Evolutionary conservation across 1,139 yeast genomes (phyloP).

Genomic region (Kurtzmaniella quercitrusa): DNA sequence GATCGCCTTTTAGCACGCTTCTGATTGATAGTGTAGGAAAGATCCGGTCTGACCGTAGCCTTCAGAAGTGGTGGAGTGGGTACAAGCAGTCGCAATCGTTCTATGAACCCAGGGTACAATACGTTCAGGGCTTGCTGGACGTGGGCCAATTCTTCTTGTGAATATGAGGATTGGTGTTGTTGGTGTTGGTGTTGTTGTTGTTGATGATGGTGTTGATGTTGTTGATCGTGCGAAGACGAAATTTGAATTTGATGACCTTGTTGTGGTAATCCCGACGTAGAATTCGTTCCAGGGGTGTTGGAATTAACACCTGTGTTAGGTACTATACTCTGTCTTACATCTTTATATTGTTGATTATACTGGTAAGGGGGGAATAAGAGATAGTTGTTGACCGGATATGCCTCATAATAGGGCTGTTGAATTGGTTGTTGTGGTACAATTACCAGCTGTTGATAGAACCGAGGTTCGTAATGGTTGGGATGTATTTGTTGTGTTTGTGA

Average conservation of each 20-base stretch:
- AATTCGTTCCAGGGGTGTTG: background rate
- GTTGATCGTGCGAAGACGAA: background rate
- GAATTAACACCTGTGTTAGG: background rate
- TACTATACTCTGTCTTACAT: constrained; percentile 1
- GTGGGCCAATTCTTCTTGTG: constrained; percentile 46
- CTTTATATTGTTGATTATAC: constrained; percentile 4
- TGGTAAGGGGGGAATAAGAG: constrained; percentile 9
- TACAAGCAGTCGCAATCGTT: constrained; percentile 48
- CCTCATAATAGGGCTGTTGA: constrained; percentile 3
- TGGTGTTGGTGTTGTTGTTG: constrained; percentile 52
- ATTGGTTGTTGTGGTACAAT: constrained; percentile 7
- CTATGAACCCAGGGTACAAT: constrained; percentile 6
- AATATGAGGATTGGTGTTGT: constrained; percentile 49
- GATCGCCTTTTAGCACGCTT: constrained; percentile 53
- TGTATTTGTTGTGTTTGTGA: constrained; percentile 4
- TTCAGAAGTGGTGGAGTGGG: constrained; percentile 44
- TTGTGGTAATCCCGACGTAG: constrained; percentile 1
- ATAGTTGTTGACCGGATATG: constrained; percentile 11
- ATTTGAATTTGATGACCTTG: background rate
- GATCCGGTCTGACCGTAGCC: constrained; percentile 61
- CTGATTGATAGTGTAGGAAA: constrained; percentile 32
- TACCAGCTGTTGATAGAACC: constrained; percentile 5
- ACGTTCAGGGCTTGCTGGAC: constrained; percentile 4
- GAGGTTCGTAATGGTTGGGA: constrained; percentile 6
- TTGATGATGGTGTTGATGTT: background rate